Base-by-base conservation (phyloP, 345 rosid species). In the Gynandropsis gynandra region DNA sequence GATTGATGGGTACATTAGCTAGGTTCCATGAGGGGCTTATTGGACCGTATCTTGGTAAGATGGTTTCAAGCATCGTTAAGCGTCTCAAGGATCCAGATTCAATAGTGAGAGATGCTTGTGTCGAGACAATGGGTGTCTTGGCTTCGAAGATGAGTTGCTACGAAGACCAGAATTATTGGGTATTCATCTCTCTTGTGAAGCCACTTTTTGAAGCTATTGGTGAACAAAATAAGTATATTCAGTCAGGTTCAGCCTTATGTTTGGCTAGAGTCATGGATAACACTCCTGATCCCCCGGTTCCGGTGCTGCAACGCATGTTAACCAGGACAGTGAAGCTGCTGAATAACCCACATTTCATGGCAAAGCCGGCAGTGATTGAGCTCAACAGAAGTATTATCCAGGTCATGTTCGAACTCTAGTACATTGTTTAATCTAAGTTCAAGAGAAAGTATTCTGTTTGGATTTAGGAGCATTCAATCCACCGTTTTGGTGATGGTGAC, bases 151-250 rank as follows among this genome's bases (percentile, higher is more conserved):
- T 81, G 74, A 56, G 70, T 59, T 58, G 66, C 37, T 61, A 35
- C 31, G 71, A 68, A 15, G 79, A 69, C 45, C 73, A 67, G 10
- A 57, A 56, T 36, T 73, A 54, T 57, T 79, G 75, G 27, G 66
- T 64, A n/a, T 89, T 89, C 54, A 74, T 82, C 55, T 59, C 59
- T 8, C 56, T 86, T 55, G 94, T 83, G 50, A 83, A 74, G 63
- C 98, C 98, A 8, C 75, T 76, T 52, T 86, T 86, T 39, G 98
- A 90, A 80, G 90, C 98, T 18, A 46, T 90, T 61, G 95, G 89
- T 38, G 98, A 90, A 51, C 98, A 90, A 71, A 80, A 78, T 70
- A 90, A 83, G 83, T 81, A 74, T 31, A 77, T 79, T 64, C 96
- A 86, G 76, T 71, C 77, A 1, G 96, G 96, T 54, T 76, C 95